Evolutionary conservation across 257 asterid genomes (phyloP).

Genomic region (Solanum bulbocastanum): DNA sequence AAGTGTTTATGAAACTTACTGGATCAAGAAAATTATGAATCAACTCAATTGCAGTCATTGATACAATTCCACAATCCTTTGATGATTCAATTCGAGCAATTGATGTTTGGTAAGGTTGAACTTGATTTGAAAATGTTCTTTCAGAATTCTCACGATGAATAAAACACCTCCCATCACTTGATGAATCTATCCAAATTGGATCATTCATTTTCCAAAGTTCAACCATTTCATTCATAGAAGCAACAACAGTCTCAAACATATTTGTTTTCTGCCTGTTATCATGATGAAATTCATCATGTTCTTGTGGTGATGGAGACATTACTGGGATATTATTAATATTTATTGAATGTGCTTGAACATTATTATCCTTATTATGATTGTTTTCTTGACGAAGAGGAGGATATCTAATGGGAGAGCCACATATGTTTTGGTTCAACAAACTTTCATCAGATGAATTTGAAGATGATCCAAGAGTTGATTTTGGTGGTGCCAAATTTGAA

Average conservation of each 20-base stretch:
- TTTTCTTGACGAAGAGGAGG: background rate
- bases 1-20: conserved; percentile 12
- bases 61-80: conserved; percentile 40
- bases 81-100: conserved; percentile 59
- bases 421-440: conserved; percentile 9
- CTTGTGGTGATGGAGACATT: background rate
- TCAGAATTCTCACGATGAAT: conserved; percentile 39
- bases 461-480: background rate
- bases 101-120: conserved; percentile 13
- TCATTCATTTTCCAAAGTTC: conserved; percentile 41
- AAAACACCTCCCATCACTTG: conserved; percentile 29
- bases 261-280: conserved; percentile 18
- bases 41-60: conserved; percentile 34
- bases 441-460: background rate
- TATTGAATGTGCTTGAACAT: background rate
- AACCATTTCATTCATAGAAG: conserved; percentile 46
- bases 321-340: background rate
- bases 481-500: background rate
- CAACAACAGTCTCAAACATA: conserved; percentile 23
- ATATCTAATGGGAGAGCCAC: background rate
- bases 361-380: background rate
- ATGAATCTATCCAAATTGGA: conserved; percentile 45
- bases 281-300: background rate
- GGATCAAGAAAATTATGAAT: conserved; percentile 46
- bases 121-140: conserved; percentile 32